Base-by-base conservation (phyloP, 192 early-diverging fungal genomes). In the Linnemannia hyalina region DNA sequence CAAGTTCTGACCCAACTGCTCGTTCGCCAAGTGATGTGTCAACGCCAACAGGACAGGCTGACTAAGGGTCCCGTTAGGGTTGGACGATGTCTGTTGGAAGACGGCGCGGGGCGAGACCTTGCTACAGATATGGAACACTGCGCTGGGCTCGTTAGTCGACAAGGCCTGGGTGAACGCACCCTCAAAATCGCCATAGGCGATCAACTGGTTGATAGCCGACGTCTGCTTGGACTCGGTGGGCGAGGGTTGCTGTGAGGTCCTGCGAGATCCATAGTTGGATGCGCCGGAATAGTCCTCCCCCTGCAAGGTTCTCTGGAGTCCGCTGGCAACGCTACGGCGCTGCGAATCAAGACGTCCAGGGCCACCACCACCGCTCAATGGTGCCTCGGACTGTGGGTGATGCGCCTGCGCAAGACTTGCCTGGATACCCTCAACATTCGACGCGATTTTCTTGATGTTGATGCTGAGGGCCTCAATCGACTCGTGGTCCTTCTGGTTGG, bases 31-130 rank as follows among this genome's bases (percentile, higher is more conserved):
- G 36, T 91, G 82, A 52, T 89, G 90, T 23, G 89, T 70, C 40
- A 91, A 73, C 1, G 90, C 89, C 44, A 91, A 60, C 18, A 91
- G 68, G 8, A 91, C 90, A 26, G 88, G 88, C 72, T 91, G 90
- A 40, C 85, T 88, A 18, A 91, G 38, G 6, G 84, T 74, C 0
- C 79, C 84, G 23, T 65, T 73, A 1, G 82, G 42, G 35, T 80
- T 82, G 0, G 80, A 42, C 15, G 72, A 68, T 42, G 82, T 77
- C 29, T 54, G 74, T 54, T 86, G 84, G 68, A 91, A 89, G 10
- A 91, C 87, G 11, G 72, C 72, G 35, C 80, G 70, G 3, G 88
- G 90, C 3, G 77, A 85, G 0, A 89, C 76, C 57, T 88, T 91
- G 63, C 55, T 83, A 44, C 88, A 89, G 38, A 89, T 74, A 16